Base-by-base conservation (phyloP, 2,329 filamentous ascomycete species). In the Neopestalotiopsis sp. region DNA sequence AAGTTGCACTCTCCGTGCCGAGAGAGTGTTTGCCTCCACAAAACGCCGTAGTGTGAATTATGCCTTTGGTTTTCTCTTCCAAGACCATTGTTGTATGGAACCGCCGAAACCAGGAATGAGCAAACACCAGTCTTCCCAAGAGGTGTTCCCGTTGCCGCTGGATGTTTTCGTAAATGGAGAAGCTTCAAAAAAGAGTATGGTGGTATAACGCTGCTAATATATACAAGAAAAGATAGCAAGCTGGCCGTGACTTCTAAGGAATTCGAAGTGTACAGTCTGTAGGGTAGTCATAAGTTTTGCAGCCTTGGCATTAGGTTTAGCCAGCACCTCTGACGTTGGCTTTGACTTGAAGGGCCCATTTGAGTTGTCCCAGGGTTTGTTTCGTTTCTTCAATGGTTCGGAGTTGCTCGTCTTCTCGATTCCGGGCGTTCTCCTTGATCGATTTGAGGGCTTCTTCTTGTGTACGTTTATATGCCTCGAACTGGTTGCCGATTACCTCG, bases 261-360 rank as follows among this genome's bases (percentile, higher is more conserved):
- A n/a, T n/a, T 17, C 20, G 45, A 52, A 52, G 45, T 30, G 20
- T 60, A 4, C 14, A 60, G 57, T 20, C 45, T 20, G 57, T 34
- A 28, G 20, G 30, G 10, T 63, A 30, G 60, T 63, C 30, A 38
- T 63, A 12, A 17, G 57, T 24, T 20, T n/a, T 14, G n/a, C 45
- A 52, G 10, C 20, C 6, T 2, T 52, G 45, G 28, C 34, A 40
- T 24, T 24, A 24, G 24, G 38, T 24, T 67, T 63, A 70, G n/a
- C 59, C 40, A 6, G 88, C 86, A 67, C 82, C 87, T 68, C 83
- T 84, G 68, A 91, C 84, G 71, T 87, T 90, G 70, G 87, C 81
- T 81, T 92, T 90, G 65, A 92, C 86, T 66, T 86, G 89, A 72
- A 94, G 84, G 14, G 92, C 91, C 92, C 92, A 94, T 75, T 84